Evolutionary conservation across 2,329 filamentous ascomycete genomes (phyloP).

Genomic region (Colletotrichum lupini): DNA sequence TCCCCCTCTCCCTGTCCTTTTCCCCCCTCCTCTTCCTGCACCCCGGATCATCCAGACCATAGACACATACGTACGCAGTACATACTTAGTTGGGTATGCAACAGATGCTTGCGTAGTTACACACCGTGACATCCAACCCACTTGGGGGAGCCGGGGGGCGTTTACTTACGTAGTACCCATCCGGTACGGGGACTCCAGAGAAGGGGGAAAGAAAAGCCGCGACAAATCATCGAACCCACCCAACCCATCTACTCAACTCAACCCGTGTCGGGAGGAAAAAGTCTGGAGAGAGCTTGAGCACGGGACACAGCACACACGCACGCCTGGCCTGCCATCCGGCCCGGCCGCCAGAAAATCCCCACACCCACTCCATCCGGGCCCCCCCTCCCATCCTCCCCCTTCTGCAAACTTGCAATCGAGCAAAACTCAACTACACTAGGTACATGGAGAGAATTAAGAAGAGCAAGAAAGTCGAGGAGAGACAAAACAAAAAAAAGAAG

Average conservation of each 20-base stretch:
- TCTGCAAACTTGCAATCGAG: too few relatives aligned
- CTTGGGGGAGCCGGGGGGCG: too few relatives aligned
- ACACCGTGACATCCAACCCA: too few relatives aligned
- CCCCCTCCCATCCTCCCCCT: too few relatives aligned
- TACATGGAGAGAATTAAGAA: background rate
- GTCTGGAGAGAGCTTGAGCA: conserved; percentile 1
- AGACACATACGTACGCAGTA: background rate
- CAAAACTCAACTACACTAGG: too few relatives aligned
- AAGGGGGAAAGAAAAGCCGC: background rate
- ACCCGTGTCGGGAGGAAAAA: background rate
- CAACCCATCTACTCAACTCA: background rate
- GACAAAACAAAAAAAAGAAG: accelerated
- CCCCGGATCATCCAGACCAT: background rate
- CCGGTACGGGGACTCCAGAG: too few relatives aligned
- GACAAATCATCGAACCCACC: background rate
- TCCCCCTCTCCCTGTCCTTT: too few relatives aligned
- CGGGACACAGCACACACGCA: background rate
- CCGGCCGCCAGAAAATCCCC: background rate
- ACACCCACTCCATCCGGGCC: background rate
- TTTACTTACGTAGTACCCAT: too few relatives aligned
- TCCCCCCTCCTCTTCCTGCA: background rate
- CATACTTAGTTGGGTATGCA: too few relatives aligned
- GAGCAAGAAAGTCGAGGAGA: background rate
- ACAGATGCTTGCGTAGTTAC: too few relatives aligned
- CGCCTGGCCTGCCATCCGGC: background rate